Conservation (phyloP, 1,284 basidiomycete species). For the Fistulinella cinereoalba region DNA sequence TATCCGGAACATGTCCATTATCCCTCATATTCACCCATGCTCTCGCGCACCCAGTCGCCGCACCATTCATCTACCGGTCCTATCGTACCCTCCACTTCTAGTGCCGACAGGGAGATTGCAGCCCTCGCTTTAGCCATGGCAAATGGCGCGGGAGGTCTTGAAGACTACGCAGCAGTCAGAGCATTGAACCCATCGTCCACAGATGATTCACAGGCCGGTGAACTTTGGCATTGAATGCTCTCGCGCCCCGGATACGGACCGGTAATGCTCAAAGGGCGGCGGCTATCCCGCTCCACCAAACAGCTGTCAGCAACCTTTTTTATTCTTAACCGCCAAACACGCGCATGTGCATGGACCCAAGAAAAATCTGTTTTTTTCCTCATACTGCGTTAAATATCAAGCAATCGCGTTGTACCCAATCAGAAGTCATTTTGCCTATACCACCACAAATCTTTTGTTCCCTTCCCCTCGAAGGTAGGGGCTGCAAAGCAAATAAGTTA, state of each 20-base stretch:
- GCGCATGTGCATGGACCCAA: slow-evolving; percentile 19
- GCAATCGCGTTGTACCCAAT: slow-evolving; percentile 30
- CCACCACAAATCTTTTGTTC: slow-evolving; percentile 18
- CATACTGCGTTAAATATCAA: slow-evolving; percentile 28
- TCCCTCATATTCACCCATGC: slow-evolving; percentile 8
- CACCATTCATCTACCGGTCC: slow-evolving; percentile 1
- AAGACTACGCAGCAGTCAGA: slow-evolving; percentile 57
- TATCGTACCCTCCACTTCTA: slow-evolving; percentile 34
- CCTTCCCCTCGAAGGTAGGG: slow-evolving; percentile 4
- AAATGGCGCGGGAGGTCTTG: slow-evolving; percentile 65
- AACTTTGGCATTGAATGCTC: slow-evolving; percentile 56
- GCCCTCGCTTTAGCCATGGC: slow-evolving; percentile 62
- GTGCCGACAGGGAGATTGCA: slow-evolving; percentile 59
- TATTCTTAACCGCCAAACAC: slow-evolving; percentile 27
- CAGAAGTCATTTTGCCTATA: slow-evolving; percentile 24
- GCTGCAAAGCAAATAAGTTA: slow-evolving; percentile 15
- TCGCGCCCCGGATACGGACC: neutral
- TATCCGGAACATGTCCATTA: slow-evolving; percentile 6
- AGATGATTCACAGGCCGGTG: slow-evolving; percentile 51
- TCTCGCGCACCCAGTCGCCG: slow-evolving; percentile 15
- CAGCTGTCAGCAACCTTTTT: slow-evolving; percentile 8
- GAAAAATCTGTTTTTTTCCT: slow-evolving; percentile 12
- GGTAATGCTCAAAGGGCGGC: neutral
- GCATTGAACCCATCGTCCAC: slow-evolving; percentile 39
- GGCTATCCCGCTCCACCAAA: neutral